Base-by-base conservation (phyloP, 371 early-diverging fungal species). In the Parasitella parasitica region DNA sequence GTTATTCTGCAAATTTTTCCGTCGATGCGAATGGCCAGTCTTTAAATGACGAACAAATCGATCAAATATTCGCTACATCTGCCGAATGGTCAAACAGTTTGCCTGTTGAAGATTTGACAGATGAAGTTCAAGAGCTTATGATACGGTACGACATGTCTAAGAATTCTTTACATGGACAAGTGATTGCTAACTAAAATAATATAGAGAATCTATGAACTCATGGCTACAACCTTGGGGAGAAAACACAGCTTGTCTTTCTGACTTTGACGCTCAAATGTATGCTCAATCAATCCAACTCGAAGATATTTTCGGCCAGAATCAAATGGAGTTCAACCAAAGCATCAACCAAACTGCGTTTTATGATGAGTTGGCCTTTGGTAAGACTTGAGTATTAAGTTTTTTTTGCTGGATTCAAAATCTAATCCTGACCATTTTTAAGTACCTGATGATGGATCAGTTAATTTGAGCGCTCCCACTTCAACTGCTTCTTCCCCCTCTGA, bases 341-440 rank as follows among this genome's bases (percentile, higher is more conserved):
- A 62, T 58, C 26, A 61, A 51, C 26, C 49, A 64, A 18, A 50
- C 72, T 3, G 56, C 61, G 2, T 71, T 76, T 8, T 80, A 80
- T 53, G 80, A 80, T 54, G 80, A 80, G 59, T 51, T 80, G 27
- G 66, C 75, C 36, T 80, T 75, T 75, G 77, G 80, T 79, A 76
- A 61, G 38, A 34, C 16, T 30, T 28, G 16, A 20, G 35, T 18
- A 4, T 22, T 16, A n/a, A 16, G n/a, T n/a, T n/a, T n/a, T n/a
- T n/a, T 22, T 53, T 24, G 22, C 11, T 46, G 46, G 46, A 11
- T 11, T 32, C 32, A 7, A 22, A 46, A 46, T 12, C 30, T 50
- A 50, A 16, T 8, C 39, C 11, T 32, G 32, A 8, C 32, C n/a
- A 20, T 15, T 3, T 15, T 32, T 27, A 57, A 72, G 72, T 32